Base-by-base conservation (phyloP, 306 rosid species). In the Inga laurina region DNA sequence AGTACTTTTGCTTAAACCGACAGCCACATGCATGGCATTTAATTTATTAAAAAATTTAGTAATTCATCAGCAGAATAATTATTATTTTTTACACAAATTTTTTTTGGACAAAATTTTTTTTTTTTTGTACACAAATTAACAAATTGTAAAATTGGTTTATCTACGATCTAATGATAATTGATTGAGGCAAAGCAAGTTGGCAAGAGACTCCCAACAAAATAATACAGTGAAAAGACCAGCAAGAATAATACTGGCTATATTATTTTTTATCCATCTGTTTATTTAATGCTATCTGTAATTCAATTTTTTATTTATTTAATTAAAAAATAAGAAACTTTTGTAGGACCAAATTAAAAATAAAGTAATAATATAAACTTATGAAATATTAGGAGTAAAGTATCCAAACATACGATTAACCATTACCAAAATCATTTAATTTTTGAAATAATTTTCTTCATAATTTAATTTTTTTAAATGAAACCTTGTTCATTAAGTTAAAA, bases 1-100 rank as follows among this genome's bases (percentile, higher is more conserved):
- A 81, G 51, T 57, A 16, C 39, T 74, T 86, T 75, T 79, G 59
- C 41, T 77, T 64, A 54, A 67, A 45, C 66, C 74, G 65, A 43
- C 14, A 43, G 30, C n/a, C 78, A 80, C 49, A 54, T 77, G 64
- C 64, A 21, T 7, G 39, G 45, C 10, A 10, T 19, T 69, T 21
- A 4, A 21, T 69, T 39, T 69, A 9, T 68, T 35, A 16, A 37
- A 35, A 68, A 52, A 52, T 4, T 51, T 52, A 52, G n/a, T 15
- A 51, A 49, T 12, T 49, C 3, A 49, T 49, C 18, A 39, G 43
- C 43, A 39, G 43, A 39, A 5, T 39, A 39, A 39, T 39, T 39
- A 7, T 27, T 37, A 39, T 39, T 39, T 37, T 39, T 39, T 6
- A 32, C 34, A 32, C 34, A 35, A 68, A 37, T 68, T 57, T n/a